Conservation (phyloP, 208 protist species). For the Endotrypanum monterogeii region DNA sequence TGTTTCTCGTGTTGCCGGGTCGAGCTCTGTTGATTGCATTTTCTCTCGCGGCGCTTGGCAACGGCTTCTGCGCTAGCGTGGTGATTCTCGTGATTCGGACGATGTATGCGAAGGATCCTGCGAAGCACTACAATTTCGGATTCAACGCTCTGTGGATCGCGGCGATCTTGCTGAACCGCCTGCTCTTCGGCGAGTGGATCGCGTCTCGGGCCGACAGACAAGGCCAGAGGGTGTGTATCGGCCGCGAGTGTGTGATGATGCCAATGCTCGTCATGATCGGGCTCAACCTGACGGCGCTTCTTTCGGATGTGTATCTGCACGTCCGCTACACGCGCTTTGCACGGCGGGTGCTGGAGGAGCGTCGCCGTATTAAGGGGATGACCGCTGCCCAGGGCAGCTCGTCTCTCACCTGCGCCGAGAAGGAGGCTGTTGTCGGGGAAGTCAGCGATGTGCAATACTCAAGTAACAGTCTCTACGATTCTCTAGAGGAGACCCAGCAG, state of each 20-base stretch:
- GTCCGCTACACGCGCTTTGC: slow-evolving; percentile 39
- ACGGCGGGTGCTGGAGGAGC: slow-evolving; percentile 42
- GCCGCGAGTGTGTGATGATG: slow-evolving; percentile 48
- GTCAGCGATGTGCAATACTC: neutral
- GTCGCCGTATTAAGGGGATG: slow-evolving; percentile 32
- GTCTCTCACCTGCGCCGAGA: slow-evolving; percentile 1
- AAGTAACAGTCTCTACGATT: neutral
- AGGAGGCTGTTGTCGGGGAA: neutral
- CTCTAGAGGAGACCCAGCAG: neutral
- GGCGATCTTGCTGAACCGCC: slow-evolving; percentile 60
- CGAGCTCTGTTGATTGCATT: slow-evolving; percentile 42
- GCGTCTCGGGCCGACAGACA: slow-evolving; percentile 51
- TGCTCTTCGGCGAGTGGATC: slow-evolving; percentile 76
- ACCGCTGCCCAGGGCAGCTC: slow-evolving; percentile 7
- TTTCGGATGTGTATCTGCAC: slow-evolving; percentile 46
- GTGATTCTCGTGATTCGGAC: slow-evolving; percentile 55
- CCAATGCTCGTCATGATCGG: slow-evolving; percentile 52
- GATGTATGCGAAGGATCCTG: slow-evolving; percentile 73
- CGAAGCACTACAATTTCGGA: slow-evolving; percentile 74
- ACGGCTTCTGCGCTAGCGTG: slow-evolving; percentile 60
- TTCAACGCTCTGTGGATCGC: slow-evolving; percentile 35
- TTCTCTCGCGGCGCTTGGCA: slow-evolving; percentile 51
- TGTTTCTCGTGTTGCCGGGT: slow-evolving; percentile 45
- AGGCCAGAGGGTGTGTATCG: slow-evolving; percentile 31
- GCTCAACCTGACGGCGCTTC: slow-evolving; percentile 37